Conservation (phyloP, 139 green algal species). For the Ostreobium quekettii region DNA sequence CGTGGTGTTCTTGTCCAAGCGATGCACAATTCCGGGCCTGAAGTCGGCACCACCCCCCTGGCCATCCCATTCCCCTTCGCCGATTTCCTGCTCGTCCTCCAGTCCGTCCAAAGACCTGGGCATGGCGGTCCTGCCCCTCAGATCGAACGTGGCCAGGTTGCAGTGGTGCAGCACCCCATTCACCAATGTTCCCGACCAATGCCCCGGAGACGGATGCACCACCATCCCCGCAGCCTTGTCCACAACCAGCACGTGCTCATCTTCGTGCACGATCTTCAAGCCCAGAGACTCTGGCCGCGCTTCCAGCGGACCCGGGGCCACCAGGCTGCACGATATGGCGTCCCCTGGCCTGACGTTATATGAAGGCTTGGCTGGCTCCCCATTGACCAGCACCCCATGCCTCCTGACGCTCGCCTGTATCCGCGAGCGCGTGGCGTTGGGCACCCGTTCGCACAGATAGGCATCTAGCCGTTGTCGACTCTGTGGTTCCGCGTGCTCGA, state of each 20-base stretch:
- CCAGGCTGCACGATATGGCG: constrained; percentile 38
- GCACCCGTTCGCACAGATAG: constrained; percentile 39
- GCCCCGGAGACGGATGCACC: constrained; percentile 67
- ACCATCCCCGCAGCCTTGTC: constrained; percentile 88
- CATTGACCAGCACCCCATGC: constrained; percentile 58
- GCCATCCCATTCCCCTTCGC: neutral
- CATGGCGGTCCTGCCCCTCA: neutral
- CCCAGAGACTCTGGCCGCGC: no score
- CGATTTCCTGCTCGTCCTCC: neutral
- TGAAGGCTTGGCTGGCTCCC: constrained; percentile 38
- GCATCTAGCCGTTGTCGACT: constrained; percentile 57
- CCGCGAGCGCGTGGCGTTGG: constrained; percentile 45
- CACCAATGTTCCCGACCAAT: constrained; percentile 81
- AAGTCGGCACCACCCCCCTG: constrained; percentile 35
- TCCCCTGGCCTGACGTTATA: constrained; percentile 50
- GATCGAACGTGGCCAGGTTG: constrained; percentile 38
- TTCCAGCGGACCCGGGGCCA: constrained; percentile 40
- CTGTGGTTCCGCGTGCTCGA: no score
- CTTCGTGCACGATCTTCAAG: constrained; percentile 83
- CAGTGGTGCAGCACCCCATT: constrained; percentile 92
- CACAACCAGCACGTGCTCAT: constrained; percentile 86
- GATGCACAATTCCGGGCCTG: constrained; percentile 96
- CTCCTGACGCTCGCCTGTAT: constrained; percentile 52
- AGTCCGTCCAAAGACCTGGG: neutral
- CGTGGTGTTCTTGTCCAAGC: constrained; percentile 86